Conservation (phyloP, 192 early-diverging fungal genomes). For the Mortierella claussenii region DNA sequence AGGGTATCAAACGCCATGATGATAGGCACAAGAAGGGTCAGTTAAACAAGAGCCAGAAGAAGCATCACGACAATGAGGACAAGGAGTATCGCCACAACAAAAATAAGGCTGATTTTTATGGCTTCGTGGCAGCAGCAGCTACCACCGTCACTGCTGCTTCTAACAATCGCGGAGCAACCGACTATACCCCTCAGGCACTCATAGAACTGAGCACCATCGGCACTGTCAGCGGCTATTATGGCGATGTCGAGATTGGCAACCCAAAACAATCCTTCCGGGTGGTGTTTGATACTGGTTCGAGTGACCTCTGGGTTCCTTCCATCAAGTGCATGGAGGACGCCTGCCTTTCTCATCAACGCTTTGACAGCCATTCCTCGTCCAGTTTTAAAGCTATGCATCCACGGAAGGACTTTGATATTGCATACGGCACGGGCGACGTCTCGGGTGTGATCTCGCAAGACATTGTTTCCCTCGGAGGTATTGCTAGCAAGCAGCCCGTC, state of each 20-base stretch:
- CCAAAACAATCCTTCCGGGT: conserved; percentile 48
- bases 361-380: conserved; percentile 11
- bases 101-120: too few species aligned
- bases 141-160: too few species aligned
- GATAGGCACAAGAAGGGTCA: neutral
- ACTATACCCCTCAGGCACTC: conserved; percentile 23
- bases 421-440: conserved; percentile 41
- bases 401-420: conserved; percentile 29
- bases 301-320: conserved; percentile 70
- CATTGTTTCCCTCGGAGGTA: conserved; percentile 27
- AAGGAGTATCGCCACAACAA: neutral
- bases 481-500: conserved; percentile 23
- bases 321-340: conserved; percentile 56
- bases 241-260: conserved; percentile 42
- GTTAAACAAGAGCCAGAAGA: conserved; percentile 10
- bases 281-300: conserved; percentile 70
- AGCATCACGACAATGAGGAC: neutral
- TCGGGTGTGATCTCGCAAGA: conserved; percentile 42
- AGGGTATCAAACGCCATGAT: neutral
- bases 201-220: conserved; percentile 35
- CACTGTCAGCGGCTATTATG: conserved; percentile 45
- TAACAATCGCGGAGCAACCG: too few species aligned
- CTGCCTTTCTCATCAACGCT: conserved; percentile 36
- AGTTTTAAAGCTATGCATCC: conserved; percentile 13
- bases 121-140: too few species aligned